Evolutionary conservation across 495 filamentous ascomycete species (phyloP), one percentile per base, ranked within the genome.

Genomic region (Lasiosphaeria hispida): DNA sequence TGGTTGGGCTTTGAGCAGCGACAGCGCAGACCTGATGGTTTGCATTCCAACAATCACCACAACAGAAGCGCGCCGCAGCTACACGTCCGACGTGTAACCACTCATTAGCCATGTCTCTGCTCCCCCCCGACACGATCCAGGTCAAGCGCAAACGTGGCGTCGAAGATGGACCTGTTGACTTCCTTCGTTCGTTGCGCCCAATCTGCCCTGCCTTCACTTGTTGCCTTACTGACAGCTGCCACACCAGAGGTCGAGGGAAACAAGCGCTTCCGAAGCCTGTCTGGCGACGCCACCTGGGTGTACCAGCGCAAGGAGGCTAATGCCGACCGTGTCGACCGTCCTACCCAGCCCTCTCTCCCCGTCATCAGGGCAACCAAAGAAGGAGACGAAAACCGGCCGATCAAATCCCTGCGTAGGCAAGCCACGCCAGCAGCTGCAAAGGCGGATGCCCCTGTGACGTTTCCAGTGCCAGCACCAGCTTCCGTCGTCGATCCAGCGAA

Each of bases 61-160:
- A 30, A n/a, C 23, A 11, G 7, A 35, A 15, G 23, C 43, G 48
- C 61, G 19, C 49, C 37, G 53, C 52, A 53, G 42, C 49, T 49
- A 54, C 58, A 43, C 49, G 23, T 34, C 17, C 30, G 10, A 49
- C 48, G 36, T 54, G 39, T 48, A 41, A 36, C 37, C 53, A 80
- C 77, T 77, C 78, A 23, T 38, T 17, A 11, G 40, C 30, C 51
- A 43, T 41, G 50, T 53, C 50, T 42, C 13, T 34, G 53, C 61
- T 77, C n/a, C 80, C 81, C 9, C 81, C 81, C 9, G 66, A 73
- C 44, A 67, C 72, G 10, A 78, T 83, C 68, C 74, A 74, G 30
- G 73, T 83, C 53, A 83, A 83, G 75, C 75, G 81, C 62, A 83
- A 81, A 67, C 71, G 71, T 57, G 74, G 72, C 23, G 73, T 65